phyloP scores from a whole-genome alignment of 805 yeast genomes.

The Kuraishia floccosa region DNA sequence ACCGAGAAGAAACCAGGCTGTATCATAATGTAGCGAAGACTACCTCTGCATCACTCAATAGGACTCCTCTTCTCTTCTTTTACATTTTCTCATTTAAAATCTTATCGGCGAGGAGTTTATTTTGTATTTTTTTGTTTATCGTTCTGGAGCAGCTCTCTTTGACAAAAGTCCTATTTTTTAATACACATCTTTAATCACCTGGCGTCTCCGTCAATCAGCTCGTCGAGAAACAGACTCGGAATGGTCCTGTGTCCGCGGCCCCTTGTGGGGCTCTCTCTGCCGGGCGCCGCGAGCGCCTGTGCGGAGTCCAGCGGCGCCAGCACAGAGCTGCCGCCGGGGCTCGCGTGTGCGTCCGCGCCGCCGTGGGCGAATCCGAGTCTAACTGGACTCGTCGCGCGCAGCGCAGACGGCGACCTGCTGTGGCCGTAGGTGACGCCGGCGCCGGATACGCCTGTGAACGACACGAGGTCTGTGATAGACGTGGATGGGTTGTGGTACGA shows the following conservation, averaged over 20 bases:
- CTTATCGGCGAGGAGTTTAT: not conserved
- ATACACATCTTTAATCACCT: too few relatives aligned
- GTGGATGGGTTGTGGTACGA: not conserved
- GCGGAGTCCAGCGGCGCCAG: not conserved
- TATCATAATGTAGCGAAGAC: constrained; percentile 3
- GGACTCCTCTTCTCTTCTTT: not conserved
- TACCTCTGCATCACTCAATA: too few relatives aligned
- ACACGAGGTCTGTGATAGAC: not conserved
- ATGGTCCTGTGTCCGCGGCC: constrained; percentile 14
- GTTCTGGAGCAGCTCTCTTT: too few relatives aligned
- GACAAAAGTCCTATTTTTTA: too few relatives aligned
- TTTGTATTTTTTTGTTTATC: not conserved
- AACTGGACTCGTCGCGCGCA: too few relatives aligned
- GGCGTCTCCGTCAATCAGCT: constrained; percentile 33
- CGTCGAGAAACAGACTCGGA: constrained; percentile 39
- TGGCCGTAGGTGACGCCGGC: not conserved
- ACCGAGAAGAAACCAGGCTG: constrained; percentile 22
- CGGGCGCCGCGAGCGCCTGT: not conserved
- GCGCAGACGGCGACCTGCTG: too few relatives aligned
- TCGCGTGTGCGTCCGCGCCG: not conserved
- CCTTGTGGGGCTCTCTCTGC: not conserved
- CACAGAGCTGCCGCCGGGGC: not conserved
- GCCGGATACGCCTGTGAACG: not conserved
- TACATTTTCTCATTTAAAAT: not conserved
- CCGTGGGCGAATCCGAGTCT: too few relatives aligned